Evolutionary conservation across 2,329 filamentous ascomycete genomes (phyloP), one percentile per base, ranked within the genome.

Genomic region (Botrytis aclada): DNA sequence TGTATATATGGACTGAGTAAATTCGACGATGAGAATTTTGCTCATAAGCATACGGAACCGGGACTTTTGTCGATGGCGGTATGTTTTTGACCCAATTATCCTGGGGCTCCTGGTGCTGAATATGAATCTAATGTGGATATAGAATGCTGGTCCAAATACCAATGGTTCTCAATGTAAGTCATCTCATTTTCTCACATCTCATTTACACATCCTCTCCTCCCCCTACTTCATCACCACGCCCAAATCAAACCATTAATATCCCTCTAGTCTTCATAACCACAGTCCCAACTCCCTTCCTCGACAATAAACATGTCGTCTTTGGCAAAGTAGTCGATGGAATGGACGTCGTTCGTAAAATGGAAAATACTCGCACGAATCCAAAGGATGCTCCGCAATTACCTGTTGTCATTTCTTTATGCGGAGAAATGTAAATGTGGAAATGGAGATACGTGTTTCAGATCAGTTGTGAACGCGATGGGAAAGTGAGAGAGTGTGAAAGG

Each of bases 251-350:
- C 65, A 39, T 34, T 67, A 98, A 98, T 82, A 95, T 95, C 56
- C 94, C 90, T 74, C 95, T 98, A 81, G 98, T 99, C 86, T 99
- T 99, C 86, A 95, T 98, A 84, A 98, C 95, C 3, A 96, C 93
- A 0, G 92, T 92, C 2, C 87, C 92, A 8, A 96, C 95, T 0
- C 93, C 94, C 2, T 97, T 97, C 81, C 85, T 99, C 39, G 92
- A 98, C 83, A 89, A 88, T 80, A 98, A 98, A 84, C 96, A 99
- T 82, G 94, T 97, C 72, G 95, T 98, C 29, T 98, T 98, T 79
- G 96, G 96, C 69, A 91, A 93, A 81, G 95, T 98, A 2, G 86
- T 94, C 62, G 93, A 95, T 58, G 95, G 95, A 54, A 92, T 98
- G 88, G 94, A 98, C 74, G 90, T 98, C 9, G 93, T 98, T 61